These are phyloP conservation scores for Selaginella tamariscina DNA, from an alignment of 75 land plant species.

Conservation along the genomic window DNA sequence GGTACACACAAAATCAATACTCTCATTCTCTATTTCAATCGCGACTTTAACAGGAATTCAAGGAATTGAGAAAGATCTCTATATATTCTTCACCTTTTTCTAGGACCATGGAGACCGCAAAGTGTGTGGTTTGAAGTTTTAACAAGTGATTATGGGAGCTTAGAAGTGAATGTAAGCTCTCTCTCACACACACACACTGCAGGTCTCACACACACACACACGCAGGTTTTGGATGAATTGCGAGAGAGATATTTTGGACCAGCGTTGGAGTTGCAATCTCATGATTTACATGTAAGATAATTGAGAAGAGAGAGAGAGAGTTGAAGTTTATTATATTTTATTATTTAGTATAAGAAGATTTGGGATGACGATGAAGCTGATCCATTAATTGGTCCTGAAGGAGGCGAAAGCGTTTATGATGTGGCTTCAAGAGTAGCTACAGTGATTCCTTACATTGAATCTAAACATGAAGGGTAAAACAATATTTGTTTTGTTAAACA, in stretches of 20 bases:
- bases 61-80: constrained; percentile 30
- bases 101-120: constrained; percentile 67
- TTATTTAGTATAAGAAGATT: constrained; percentile 33
- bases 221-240: constrained; percentile 45
- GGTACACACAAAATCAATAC: constrained; percentile 19
- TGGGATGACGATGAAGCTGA: constrained; percentile 85
- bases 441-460: constrained; percentile 42
- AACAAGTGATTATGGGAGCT: background rate
- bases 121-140: constrained; percentile 46
- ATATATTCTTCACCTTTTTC: constrained; percentile 79
- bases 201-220: background rate
- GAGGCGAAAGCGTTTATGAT: constrained; percentile 91
- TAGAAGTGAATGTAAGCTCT: background rate
- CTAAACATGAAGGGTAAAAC: constrained; percentile 61
- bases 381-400: constrained; percentile 64
- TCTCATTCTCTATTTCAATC: background rate
- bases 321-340: background rate
- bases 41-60: constrained; percentile 15
- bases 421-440: constrained; percentile 51
- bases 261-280: constrained; percentile 57
- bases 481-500: too few species aligned
- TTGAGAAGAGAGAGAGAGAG: background rate
- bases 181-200: background rate
- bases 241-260: constrained; percentile 89
- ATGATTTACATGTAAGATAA: constrained; percentile 25